Conservation (phyloP, 2,329 filamentous ascomycete species). For the Aspergillus puulaauensis region DNA sequence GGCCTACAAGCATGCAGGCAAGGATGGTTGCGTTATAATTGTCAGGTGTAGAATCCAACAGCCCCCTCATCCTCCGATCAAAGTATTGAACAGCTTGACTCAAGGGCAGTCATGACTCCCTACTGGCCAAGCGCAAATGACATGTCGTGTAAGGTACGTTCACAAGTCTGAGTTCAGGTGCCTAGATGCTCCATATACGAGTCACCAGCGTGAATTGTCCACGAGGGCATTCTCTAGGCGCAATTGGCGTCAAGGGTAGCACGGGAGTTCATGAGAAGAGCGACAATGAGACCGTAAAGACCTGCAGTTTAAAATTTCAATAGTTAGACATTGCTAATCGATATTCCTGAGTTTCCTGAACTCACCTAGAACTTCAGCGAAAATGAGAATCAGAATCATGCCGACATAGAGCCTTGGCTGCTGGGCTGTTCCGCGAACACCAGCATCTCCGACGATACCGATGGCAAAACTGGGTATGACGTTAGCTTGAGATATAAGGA, state of each 20-base stretch:
- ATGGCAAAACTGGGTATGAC: slow-evolving; percentile 66
- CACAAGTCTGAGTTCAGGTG: slow-evolving; percentile 1
- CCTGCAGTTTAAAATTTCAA: slow-evolving; percentile 52
- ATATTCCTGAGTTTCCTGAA: slow-evolving; percentile 18
- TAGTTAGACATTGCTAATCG: neutral
- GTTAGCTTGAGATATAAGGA: neutral
- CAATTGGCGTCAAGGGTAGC: slow-evolving; percentile 63
- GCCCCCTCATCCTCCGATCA: neutral
- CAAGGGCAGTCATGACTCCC: neutral
- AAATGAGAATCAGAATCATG: slow-evolving; percentile 99
- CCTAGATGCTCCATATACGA: slow-evolving; percentile 8
- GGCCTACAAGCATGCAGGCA: slow-evolving; percentile 1
- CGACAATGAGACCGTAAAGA: slow-evolving; percentile 98
- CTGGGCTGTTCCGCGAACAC: slow-evolving; percentile 53
- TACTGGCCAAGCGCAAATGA: neutral
- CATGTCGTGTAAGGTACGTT: slow-evolving; percentile 5
- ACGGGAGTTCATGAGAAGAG: slow-evolving; percentile 99
- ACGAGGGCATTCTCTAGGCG: slow-evolving; percentile 20
- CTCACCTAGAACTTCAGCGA: slow-evolving; percentile 95
- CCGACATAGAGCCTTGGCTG: slow-evolving; percentile 75
- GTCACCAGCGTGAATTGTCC: slow-evolving; percentile 13
- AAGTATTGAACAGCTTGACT: neutral
- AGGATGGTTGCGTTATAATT: slow-evolving; percentile 1
- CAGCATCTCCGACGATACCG: slow-evolving; percentile 69
- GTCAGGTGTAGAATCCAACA: slow-evolving; percentile 5